Conservation (phyloP, 2,329 filamentous ascomycete genomes). For the Colletotrichum sp. region DNA sequence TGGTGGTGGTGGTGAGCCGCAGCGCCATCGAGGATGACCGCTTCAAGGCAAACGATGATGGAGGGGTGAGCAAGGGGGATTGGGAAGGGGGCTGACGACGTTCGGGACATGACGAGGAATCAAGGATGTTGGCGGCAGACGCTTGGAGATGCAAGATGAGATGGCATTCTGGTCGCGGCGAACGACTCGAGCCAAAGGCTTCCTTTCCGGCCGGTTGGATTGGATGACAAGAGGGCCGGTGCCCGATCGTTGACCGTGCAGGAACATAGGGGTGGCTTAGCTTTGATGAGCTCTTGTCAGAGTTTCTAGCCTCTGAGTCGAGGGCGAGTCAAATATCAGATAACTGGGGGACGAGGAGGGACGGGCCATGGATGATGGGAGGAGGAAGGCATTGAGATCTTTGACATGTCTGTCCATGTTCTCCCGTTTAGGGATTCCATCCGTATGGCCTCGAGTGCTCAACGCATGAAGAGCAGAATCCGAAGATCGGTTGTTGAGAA, state of each 20-base stretch:
- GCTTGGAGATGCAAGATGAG: slow-evolving; percentile 20
- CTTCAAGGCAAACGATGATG: neutral
- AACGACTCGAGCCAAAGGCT: neutral
- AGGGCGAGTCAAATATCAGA: neutral
- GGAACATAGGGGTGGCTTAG: slow-evolving; percentile 15
- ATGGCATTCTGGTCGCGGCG: slow-evolving; percentile 10
- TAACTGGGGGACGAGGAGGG: neutral
- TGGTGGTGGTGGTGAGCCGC: slow-evolving; percentile 3
- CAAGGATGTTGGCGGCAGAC: slow-evolving; percentile 15
- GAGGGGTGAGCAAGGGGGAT: neutral
- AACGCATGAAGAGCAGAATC: neutral
- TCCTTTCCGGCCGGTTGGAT: neutral
- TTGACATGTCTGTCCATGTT: neutral
- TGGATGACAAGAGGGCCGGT: slow-evolving; percentile 12
- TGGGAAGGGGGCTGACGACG: neutral
- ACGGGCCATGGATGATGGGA: neutral
- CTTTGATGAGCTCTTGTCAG: neutral
- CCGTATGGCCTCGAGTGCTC: neutral
- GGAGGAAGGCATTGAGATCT: neutral
- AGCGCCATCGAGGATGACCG: neutral
- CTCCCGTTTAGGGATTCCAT: neutral
- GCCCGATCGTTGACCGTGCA: slow-evolving; percentile 12
- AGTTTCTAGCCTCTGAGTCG: neutral
- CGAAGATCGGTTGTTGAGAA: neutral
- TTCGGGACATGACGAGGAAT: neutral